Evolutionary conservation across 345 rosid genomes (phyloP), one percentile per base, ranked within the genome.

Genomic region (Geranium brycei): DNA sequence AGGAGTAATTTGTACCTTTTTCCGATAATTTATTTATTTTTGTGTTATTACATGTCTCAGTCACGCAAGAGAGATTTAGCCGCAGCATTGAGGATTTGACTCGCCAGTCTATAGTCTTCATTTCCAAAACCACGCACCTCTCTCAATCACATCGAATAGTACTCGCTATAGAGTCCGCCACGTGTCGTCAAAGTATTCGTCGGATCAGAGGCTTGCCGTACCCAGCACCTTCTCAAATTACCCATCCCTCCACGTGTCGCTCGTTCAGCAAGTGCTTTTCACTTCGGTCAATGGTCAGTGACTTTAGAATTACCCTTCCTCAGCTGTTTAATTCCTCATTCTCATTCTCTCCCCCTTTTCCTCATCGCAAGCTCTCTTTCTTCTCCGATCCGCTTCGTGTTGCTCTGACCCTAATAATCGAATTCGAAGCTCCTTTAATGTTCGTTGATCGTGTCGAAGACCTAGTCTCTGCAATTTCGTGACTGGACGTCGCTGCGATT

Each of bases 391-490:
- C 59, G 23, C 58, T 62, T 30, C 51, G 19, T 59, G 62, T 41
- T 58, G 23, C 58, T 62, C 17, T 30, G 19, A 62, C 67, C 57
- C 57, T 23, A 23, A 23, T 2, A 62, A 13, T 23, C 28, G 53
- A 32, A 23, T 12, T 32, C 23, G 61, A 57, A 59, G 35, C 59
- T 75, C 51, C 71, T 72, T 80, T 68, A 77, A 69, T 82, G 85
- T 2, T 78, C 74, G 82, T 80, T 76, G 76, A 75, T 78, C 60
- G 31, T 65, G 76, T 76, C 73, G 75, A 79, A 75, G 73, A 10
- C 3, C 53, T 47, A 11, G 10, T 47, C 15, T 47, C 53, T 47
- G 53, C 53, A 47, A 47, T 47, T 47, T 47, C 7, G 72, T 71
- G 76, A 64, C 67, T 73, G 76, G 62, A 75, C 66, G 11, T 47